A percentile compares a stretch with the other conserved stretches of the same genome.
Evolutionary conservation across 2,329 filamentous ascomycete species (phyloP).

Genomic region (Aspergillus unguis): DNA sequence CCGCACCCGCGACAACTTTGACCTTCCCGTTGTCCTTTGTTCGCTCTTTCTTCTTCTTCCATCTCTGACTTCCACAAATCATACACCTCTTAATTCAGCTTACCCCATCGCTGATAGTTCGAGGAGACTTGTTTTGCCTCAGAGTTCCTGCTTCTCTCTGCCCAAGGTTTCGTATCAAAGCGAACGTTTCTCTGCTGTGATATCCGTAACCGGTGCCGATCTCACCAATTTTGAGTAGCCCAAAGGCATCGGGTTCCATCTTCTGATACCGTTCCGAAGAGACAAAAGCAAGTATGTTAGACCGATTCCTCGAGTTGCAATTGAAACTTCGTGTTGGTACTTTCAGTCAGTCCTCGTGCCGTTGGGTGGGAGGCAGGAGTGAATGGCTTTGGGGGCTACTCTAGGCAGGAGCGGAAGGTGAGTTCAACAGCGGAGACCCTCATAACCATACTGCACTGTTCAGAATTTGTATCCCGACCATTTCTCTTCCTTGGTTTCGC

Average conservation of each 20-base stretch:
- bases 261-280: too few relatives aligned
- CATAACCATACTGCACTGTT: neutral
- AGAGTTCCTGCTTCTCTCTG: neutral
- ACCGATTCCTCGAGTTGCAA: too few relatives aligned
- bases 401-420: too few relatives aligned
- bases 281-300: too few relatives aligned
- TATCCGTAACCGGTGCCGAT: neutral
- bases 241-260: too few relatives aligned
- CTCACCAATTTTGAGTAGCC: neutral
- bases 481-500: neutral
- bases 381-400: too few relatives aligned
- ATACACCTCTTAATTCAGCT: neutral
- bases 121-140: neutral
- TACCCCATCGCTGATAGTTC: neutral
- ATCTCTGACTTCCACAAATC: neutral
- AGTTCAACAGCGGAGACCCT: neutral
- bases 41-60: neutral
- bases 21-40: conserved; percentile 17
- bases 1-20: conserved; percentile 10
- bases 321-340: too few relatives aligned
- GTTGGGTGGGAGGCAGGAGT: too few relatives aligned
- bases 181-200: neutral
- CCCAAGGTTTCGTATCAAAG: neutral
- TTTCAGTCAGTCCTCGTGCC: too few relatives aligned
- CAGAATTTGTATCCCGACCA: neutral